phyloP scores from a whole-genome alignment of 768 basidiomycete genomes.

The Tubosaeta brunneosetosa region DNA sequence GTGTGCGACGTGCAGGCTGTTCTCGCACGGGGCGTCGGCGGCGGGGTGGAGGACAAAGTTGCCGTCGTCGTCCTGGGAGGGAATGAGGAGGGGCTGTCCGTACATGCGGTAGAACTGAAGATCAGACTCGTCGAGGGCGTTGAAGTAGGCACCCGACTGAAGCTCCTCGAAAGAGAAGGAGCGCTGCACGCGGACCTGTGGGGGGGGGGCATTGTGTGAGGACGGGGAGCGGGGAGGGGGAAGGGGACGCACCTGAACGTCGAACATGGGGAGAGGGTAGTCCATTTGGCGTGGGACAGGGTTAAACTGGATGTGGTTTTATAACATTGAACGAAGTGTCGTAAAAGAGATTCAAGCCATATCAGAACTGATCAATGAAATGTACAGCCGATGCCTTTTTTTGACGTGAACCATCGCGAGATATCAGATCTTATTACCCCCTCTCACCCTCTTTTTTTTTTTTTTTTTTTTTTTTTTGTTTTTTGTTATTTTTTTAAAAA shows the following conservation, averaged over 20 bases:
- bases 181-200: slow-evolving; percentile 29
- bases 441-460: neutral
- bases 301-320: neutral
- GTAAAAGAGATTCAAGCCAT: neutral
- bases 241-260: slow-evolving; percentile 18
- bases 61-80: slow-evolving; percentile 18
- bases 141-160: slow-evolving; percentile 30
- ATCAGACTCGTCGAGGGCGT: slow-evolving; percentile 29
- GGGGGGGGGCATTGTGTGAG: neutral
- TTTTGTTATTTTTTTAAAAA: too few species aligned
- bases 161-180: slow-evolving; percentile 33
- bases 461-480: slow-evolving; percentile 2
- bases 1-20: slow-evolving; percentile 4
- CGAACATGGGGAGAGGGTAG: slow-evolving; percentile 12
- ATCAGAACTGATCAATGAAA: slow-evolving; percentile 1
- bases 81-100: slow-evolving; percentile 31
- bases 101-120: slow-evolving; percentile 30
- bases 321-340: neutral
- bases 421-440: slow-evolving; percentile 21
- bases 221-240: neutral
- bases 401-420: slow-evolving; percentile 26
- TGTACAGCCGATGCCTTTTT: neutral
- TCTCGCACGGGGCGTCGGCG: slow-evolving; percentile 1
- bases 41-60: slow-evolving; percentile 13
- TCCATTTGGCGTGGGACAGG: slow-evolving; percentile 14